Base-by-base conservation (phyloP, 2,329 filamentous ascomycete genomes). In the Pestalotiopsis sp. region DNA sequence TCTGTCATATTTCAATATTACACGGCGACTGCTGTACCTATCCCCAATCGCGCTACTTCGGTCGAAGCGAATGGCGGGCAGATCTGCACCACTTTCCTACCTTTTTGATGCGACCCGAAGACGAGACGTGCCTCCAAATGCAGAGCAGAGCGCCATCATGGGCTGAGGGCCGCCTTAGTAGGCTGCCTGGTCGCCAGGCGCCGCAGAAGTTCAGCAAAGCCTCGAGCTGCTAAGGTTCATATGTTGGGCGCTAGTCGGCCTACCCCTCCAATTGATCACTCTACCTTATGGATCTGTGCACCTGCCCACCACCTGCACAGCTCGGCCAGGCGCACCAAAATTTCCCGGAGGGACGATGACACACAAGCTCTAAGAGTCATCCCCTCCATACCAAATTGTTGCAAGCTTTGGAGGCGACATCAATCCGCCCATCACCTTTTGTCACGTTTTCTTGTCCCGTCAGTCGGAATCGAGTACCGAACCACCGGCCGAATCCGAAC, bases 401-500 rank as follows among this genome's bases (percentile, higher is more conserved):
- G 57, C 23, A 59, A 14, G 14, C 23, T 59, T 59, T 27, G 17
- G 31, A 62, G 31, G 27, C 59, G 31, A 39, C 59, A 62, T 62
- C 36, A 62, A 62, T 62, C 20, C 38, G 27, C 59, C 31, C 59
- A 62, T 62, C 57, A 59, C 23, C 23, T 27, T 36, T 27, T 20
- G 13, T 23, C 57, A 27, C 27, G 23, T 59, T 59, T 59, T 20
- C 14, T 17, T 27, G 23, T 59, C 12, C 27, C 7, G 11, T 23
- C 57, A 59, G 6, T 59, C 57, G 23, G 57, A n/a, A 27, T 62
- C 36, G 17, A 27, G 31, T 31, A 36, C 59, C 25, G 31, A 62
- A 56, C 49, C 52, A 65, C 31, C 64, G 52, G 27, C 57, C 62
- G 66, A 67, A 4, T 25, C 52, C 58, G 58, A 66, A 41, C 56